These are phyloP conservation scores for Cinchona pubescens DNA, from an alignment of 257 asterid genomes.

Conservation along the genomic window DNA sequence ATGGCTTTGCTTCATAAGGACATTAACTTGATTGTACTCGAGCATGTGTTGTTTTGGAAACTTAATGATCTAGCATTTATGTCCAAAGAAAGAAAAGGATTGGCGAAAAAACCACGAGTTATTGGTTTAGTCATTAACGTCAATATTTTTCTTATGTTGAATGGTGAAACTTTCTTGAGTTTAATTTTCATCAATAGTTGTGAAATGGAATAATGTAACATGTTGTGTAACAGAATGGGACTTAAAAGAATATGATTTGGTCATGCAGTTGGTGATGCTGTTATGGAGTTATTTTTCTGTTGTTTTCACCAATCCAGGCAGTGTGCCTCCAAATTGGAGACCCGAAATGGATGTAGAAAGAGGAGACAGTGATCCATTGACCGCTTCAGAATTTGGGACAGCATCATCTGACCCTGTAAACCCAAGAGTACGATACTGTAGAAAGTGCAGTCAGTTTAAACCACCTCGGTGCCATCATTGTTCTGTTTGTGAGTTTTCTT, in stretches of 20 bases:
- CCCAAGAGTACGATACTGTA: constrained; percentile 65
- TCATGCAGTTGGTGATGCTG: constrained; percentile 81
- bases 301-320: constrained; percentile 93
- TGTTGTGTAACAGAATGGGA: background rate
- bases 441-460: constrained; percentile 92
- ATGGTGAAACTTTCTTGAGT: background rate
- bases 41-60: background rate
- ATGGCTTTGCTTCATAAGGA: background rate
- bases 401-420: constrained; percentile 45
- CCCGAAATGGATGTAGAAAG: constrained; percentile 81
- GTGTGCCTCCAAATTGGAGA: constrained; percentile 90
- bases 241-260: background rate
- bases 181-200: background rate
- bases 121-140: background rate
- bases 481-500: constrained; percentile 88
- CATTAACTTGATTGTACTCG: background rate
- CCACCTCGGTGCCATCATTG: constrained; percentile 99
- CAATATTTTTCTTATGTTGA: background rate
- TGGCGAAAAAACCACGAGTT: background rate
- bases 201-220: background rate
- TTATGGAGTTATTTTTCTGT: constrained; percentile 97
- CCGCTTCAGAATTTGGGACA: constrained; percentile 50
- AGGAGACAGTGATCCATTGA: constrained; percentile 75
- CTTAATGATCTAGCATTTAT: background rate
- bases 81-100: background rate